Evolutionary conservation across 2,329 filamentous ascomycete genomes (phyloP).

Genomic region (Pyrenochaeta sp.): DNA sequence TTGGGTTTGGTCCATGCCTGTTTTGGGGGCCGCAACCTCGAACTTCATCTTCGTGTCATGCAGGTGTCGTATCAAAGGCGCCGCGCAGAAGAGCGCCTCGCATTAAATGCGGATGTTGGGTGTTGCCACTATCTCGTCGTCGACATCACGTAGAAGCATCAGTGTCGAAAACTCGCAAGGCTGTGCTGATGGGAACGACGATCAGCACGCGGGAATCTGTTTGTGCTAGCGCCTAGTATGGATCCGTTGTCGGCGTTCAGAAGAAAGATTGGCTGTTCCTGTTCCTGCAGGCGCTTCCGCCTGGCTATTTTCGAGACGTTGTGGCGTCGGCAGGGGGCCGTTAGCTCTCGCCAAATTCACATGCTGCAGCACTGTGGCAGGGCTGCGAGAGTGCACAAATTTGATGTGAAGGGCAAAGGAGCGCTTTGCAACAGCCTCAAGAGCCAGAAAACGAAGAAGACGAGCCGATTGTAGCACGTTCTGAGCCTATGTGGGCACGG

Average conservation of each 20-base stretch:
- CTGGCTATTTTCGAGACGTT: constrained; percentile 9
- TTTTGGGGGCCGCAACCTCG: constrained; percentile 18
- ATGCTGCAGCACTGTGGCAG: neutral
- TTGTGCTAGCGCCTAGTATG: constrained; percentile 12
- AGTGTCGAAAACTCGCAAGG: constrained; percentile 6
- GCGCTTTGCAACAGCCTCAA: too few species aligned
- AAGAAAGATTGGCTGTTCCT: constrained; percentile 7
- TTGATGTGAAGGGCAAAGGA: neutral
- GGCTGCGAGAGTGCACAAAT: neutral
- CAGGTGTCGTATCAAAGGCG: constrained; percentile 10
- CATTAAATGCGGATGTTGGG: neutral
- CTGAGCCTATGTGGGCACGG: too few species aligned
- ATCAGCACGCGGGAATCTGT: constrained; percentile 15
- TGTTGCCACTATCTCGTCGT: neutral
- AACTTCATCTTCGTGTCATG: constrained; percentile 14
- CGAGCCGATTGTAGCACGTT: too few species aligned
- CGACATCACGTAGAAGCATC: neutral
- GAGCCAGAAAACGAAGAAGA: too few species aligned
- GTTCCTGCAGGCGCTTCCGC: constrained; percentile 14
- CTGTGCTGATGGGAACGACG: constrained; percentile 22
- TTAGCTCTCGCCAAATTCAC: constrained; percentile 2
- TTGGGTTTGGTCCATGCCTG: constrained; percentile 1
- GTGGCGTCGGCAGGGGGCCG: constrained; percentile 4
- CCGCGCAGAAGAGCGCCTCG: neutral
- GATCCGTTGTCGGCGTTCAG: neutral